A percentile compares a stretch with the other conserved stretches of the same genome.
Evolutionary conservation across 169 alveolate genomes (phyloP).

Genomic region (Plasmodium relictum): DNA sequence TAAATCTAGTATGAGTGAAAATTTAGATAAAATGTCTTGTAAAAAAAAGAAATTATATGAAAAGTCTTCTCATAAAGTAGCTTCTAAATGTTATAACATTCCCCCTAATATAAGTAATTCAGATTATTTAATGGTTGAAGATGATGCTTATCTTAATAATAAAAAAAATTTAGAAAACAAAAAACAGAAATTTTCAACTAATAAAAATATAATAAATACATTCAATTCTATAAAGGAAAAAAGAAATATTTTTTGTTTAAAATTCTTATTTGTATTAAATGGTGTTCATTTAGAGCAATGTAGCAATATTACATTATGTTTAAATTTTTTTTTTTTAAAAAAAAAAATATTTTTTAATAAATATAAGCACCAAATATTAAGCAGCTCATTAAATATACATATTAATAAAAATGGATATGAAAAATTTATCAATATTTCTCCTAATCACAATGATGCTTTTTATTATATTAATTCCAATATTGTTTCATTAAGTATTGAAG

Average conservation of each 20-base stretch:
- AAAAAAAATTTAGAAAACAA: no score
- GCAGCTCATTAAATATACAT: conserved; percentile 40
- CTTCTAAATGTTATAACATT: no score
- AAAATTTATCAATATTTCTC: conserved; percentile 16
- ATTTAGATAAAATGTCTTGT: no score
- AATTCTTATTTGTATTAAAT: conserved; percentile 52
- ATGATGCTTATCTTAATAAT: no score
- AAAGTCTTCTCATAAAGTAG: no score
- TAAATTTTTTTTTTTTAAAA: conserved; percentile 39
- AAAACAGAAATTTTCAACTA: no score
- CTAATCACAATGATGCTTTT: conserved; percentile 3
- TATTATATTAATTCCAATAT: conserved; percentile 61
- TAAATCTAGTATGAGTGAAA: no score
- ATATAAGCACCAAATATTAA: conserved; percentile 25
- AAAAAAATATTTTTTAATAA: conserved; percentile 30
- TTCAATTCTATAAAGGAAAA: background rate
- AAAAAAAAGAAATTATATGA: no score
- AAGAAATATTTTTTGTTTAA: conserved; percentile 23
- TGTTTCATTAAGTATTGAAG: conserved; percentile 12
- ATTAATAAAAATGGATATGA: conserved; percentile 27
- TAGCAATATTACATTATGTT: conserved; percentile 16
- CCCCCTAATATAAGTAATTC: no score
- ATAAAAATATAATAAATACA: no score
- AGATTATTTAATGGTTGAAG: no score
- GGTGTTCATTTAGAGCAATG: conserved; percentile 8